Evolutionary conservation across 176 grass and related monocot species (phyloP).

Genomic region (Carex littledalei): DNA sequence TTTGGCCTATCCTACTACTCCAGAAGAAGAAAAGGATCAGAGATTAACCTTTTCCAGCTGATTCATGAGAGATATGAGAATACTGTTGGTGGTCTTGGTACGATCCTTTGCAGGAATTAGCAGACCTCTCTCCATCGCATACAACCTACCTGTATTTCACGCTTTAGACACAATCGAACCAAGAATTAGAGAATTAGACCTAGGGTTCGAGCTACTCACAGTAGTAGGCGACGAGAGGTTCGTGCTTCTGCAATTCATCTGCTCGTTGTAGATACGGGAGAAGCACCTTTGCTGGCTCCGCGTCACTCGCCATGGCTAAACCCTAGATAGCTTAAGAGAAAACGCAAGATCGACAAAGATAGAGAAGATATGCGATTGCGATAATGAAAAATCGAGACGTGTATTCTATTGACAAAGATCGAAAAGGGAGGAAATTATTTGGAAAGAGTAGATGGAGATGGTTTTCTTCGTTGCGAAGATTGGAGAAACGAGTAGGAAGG

Average conservation of each 20-base stretch:
- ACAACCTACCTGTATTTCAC: constrained; percentile 56
- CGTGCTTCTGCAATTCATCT: constrained; percentile 99
- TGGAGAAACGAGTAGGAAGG: not conserved
- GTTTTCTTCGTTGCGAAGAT: constrained; percentile 16
- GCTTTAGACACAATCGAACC: constrained; percentile 11
- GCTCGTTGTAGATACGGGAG: constrained; percentile 97
- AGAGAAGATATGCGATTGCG: not conserved
- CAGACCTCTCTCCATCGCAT: constrained; percentile 89
- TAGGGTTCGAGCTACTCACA: constrained; percentile 37
- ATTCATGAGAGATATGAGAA: constrained; percentile 90
- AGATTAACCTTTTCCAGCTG: constrained; percentile 83
- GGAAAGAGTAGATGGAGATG: not conserved
- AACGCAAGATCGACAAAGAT: not conserved
- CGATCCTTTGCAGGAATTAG: constrained; percentile 71
- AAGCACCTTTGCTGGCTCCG: constrained; percentile 81
- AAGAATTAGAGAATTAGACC: constrained; percentile 2
- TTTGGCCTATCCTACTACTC: not conserved
- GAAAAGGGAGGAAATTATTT: not conserved
- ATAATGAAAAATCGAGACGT: not conserved
- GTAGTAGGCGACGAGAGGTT: constrained; percentile 96
- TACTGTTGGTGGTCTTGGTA: constrained; percentile 77
- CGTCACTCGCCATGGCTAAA: constrained; percentile 58
- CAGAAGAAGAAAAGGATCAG: not conserved
- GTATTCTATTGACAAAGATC: not conserved
- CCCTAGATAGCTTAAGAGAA: not conserved